Evolutionary conservation across 352 stramenopile genomes (phyloP).

Genomic region (Blastocystis sp.): DNA sequence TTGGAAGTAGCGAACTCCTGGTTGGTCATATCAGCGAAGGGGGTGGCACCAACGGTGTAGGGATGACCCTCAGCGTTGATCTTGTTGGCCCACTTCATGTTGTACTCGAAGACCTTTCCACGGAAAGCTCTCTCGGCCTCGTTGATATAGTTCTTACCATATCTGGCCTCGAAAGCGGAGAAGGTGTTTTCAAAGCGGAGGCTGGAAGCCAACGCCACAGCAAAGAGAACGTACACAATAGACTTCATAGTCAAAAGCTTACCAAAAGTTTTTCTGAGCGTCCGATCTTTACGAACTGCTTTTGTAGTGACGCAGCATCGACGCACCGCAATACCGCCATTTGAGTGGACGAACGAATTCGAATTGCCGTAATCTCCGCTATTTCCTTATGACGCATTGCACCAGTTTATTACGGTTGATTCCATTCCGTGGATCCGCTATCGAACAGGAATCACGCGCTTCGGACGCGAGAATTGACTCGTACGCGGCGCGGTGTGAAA

Average conservation of each 20-base stretch:
- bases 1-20: conserved; percentile 89
- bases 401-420: no score
- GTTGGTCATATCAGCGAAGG: conserved; percentile 91
- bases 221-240: conserved; percentile 60
- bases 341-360: no score
- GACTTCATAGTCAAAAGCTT: conserved; percentile 46
- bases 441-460: no score
- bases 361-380: no score
- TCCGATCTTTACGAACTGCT: background rate
- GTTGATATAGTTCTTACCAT: conserved; percentile 73
- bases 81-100: conserved; percentile 84
- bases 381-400: no score
- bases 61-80: conserved; percentile 82
- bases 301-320: background rate
- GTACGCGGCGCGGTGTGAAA: no score
- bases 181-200: conserved; percentile 54
- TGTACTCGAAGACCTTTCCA: conserved; percentile 83
- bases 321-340: background rate
- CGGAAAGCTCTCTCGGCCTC: conserved; percentile 75
- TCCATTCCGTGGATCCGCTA: no score
- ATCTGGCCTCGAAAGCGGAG: conserved; percentile 68
- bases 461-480: no score
- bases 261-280: conserved; percentile 20
- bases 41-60: conserved; percentile 90
- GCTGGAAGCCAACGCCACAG: conserved; percentile 43